Evolutionary conservation across 306 rosid species (phyloP).

Genomic region (Castanea sativa): DNA sequence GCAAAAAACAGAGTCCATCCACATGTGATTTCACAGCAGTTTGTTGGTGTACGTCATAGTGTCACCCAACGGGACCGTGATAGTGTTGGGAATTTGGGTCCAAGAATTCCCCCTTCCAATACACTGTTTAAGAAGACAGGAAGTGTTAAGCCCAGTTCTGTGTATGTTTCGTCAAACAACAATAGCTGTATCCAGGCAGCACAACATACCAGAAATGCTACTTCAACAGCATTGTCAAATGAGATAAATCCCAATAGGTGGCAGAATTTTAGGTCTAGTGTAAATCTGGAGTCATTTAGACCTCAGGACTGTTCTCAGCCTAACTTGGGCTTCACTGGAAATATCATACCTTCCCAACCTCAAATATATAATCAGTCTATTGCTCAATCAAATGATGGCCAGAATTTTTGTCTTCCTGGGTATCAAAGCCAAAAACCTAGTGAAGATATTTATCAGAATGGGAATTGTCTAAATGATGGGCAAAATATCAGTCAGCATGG

Average conservation of each 20-base stretch:
- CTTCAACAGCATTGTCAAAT: conserved; percentile 25
- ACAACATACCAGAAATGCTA: conserved; percentile 14
- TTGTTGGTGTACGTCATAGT: conserved; percentile 33
- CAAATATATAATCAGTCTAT: conserved; percentile 25
- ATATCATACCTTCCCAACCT: conserved; percentile 26
- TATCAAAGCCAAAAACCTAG: conserved; percentile 29
- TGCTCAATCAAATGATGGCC: conserved; percentile 23
- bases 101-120: conserved; percentile 21
- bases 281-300: conserved; percentile 4
- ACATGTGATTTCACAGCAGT: conserved; percentile 16
- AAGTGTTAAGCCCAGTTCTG: conserved; percentile 4
- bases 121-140: conserved; percentile 32
- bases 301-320: conserved; percentile 21
- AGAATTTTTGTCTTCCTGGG: conserved; percentile 23
- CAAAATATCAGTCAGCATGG: conserved; percentile 17
- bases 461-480: conserved; percentile 21
- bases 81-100: conserved; percentile 22
- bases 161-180: conserved; percentile 31
- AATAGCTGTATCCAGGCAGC: conserved; percentile 21
- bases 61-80: conserved; percentile 38
- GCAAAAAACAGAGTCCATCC: conserved; percentile 35
- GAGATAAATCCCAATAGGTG: conserved; percentile 16
- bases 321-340: conserved; percentile 21
- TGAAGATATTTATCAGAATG: conserved; percentile 20
- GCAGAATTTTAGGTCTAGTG: conserved; percentile 11